Conservation (phyloP, 192 early-diverging fungal genomes). For the Globomyces pollinis-pini region DNA sequence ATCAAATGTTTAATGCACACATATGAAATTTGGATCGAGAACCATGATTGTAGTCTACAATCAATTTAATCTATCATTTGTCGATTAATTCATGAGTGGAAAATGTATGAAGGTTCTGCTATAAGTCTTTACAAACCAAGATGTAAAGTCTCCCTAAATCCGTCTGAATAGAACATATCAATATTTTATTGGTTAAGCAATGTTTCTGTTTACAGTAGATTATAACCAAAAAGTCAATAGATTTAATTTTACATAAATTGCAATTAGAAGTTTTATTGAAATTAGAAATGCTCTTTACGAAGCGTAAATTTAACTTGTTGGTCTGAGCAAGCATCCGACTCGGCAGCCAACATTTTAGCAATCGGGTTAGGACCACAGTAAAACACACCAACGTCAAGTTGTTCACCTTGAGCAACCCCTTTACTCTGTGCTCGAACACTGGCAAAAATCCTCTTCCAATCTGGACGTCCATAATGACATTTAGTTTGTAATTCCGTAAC, state of each 20-base stretch:
- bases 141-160: background rate
- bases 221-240: background rate
- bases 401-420: slow-evolving; percentile 35
- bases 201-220: background rate
- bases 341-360: slow-evolving; percentile 46
- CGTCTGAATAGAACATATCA: background rate
- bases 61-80: no score
- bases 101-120: no score
- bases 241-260: background rate
- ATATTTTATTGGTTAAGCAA: background rate
- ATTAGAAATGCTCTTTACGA: slow-evolving; percentile 19
- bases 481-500: slow-evolving; percentile 59
- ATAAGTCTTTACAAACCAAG: no score
- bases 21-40: no score
- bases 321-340: slow-evolving; percentile 18
- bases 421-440: background rate
- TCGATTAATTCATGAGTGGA: no score
- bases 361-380: slow-evolving; percentile 72
- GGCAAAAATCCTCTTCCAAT: slow-evolving; percentile 61
- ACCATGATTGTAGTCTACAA: no score
- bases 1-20: no score
- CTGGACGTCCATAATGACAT: slow-evolving; percentile 74
- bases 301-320: slow-evolving; percentile 1
- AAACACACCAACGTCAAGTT: slow-evolving; percentile 65
- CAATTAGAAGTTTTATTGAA: background rate